Base-by-base conservation (phyloP, 169 alveolate species). In the Eimeria acervulina region DNA sequence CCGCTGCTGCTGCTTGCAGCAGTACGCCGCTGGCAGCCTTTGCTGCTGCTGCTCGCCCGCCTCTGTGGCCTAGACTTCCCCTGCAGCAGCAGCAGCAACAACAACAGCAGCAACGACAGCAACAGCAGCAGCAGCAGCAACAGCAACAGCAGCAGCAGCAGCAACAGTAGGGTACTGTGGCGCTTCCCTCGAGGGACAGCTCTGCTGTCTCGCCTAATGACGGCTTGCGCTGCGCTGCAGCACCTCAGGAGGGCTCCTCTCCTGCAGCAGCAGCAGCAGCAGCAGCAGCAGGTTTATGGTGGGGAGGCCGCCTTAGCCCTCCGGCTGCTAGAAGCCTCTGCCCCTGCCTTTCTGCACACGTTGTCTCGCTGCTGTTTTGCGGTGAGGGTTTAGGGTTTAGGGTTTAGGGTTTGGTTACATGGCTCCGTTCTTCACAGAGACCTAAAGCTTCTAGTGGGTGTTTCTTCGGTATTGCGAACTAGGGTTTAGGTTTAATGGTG, bases 161-260 rank as follows among this genome's bases (percentile, higher is more conserved):
- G 59, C 59, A 51, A 17, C 59, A 51, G 15, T 10, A 10, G 36
- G 78, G 78, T n/a, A 26, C 13, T 26, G 31, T 66, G 78, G 78
- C 13, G 36, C 40, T 66, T 66, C 36, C 78, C 78, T 26, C 78
- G 78, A 66, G 78, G 78, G 19, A 66, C 78, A n/a, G 78, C 78
- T 1, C 36, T 66, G 2, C 78, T 66, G 40, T 26, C 78, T 15
- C 78, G 78, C 13, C 6, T 66, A 31, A n/a, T 66, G 78, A 66
- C 10, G 13, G 36, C 78, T 8, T n/a, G 40, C 36, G 78, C 78
- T n/a, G 26, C 78, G 31, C 78, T 66, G 78, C 78, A 66, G 78
- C 78, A 66, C 78, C 28, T 31, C 31, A 12, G 28, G 78, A 13
- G 12, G 78, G 1, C 78, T n/a, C 13, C 78, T 26, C 78, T 26